Evolutionary conservation across 2,329 filamentous ascomycete genomes (phyloP), one percentile per base, ranked within the genome.

Genomic region (Aureobasidium sp.): DNA sequence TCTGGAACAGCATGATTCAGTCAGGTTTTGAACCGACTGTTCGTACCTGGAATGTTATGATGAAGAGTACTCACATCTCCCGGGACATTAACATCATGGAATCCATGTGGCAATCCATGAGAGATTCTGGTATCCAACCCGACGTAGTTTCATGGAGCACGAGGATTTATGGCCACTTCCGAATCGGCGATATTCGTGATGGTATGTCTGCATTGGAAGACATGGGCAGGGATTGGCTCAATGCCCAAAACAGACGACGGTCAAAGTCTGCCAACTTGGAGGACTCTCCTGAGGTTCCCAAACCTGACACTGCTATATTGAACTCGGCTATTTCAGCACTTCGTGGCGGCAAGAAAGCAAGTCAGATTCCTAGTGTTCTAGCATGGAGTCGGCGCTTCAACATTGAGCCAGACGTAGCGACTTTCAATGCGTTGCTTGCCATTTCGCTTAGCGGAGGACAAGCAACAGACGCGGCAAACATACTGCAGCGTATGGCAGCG

Each of bases 311-410:
- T 51, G 81, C 81, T 61, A 82, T 85, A 1, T 77, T 94, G 73
- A 93, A 94, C 69, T 84, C 87, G 8, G 85, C 84, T 12, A 78
- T 93, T 55, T 79, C 80, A n/a, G 85, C 83, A 2, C 75, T 93
- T 15, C 74, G 89, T 7, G 71, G 73, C n/a, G 71, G 73, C n/a
- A 68, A 73, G 51, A 79, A 83, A 65, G 70, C 78, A 34, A 73
- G 76, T 1, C 77, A 78, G 3, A 84, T 84, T 24, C 75, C 79
- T 29, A 74, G 77, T 20, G 76, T 89, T 9, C 77, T 91, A 4
- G 69, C 68, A 5, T 80, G 76, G 75, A 78, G 75, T 24, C 67
- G 68, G 2, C 63, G 65, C 9, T 73, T 73, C 56, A 68, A 65
- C 46, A 68, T 75, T 29, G 67, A 74, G 61, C 68, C 71, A 13